Evolutionary conservation across 2,329 filamentous ascomycete species (phyloP).

Genomic region (Arthrobotrys entomopaga): DNA sequence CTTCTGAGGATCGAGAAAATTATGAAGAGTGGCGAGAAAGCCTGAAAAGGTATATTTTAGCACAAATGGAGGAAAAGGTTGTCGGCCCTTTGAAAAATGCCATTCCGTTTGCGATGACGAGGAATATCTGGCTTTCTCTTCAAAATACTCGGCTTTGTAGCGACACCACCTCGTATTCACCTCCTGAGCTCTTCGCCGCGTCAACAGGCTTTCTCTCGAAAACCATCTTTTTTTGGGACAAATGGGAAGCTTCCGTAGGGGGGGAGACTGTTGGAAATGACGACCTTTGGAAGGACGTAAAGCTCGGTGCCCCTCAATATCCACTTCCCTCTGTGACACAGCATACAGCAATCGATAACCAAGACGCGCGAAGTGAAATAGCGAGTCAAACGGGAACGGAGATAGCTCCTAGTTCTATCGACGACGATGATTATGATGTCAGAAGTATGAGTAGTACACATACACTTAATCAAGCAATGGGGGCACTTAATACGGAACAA

Average conservation of each 20-base stretch:
- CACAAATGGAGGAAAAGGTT: not conserved
- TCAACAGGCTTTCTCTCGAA: not conserved
- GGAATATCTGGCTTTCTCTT: constrained; percentile 28
- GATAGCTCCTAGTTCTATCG: not conserved
- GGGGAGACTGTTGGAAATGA: constrained; percentile 9
- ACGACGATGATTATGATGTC: constrained; percentile 11
- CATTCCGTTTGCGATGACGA: constrained; percentile 1
- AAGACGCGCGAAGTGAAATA: constrained; percentile 39
- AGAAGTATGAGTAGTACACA: constrained; percentile 39
- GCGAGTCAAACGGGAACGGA: constrained; percentile 24
- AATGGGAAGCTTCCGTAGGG: constrained; percentile 31
- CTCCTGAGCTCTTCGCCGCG: not conserved
- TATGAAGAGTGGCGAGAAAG: constrained; percentile 19
- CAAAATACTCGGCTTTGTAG: constrained; percentile 12
- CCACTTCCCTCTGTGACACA: constrained; percentile 41
- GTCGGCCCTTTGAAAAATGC: not conserved
- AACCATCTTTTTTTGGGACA: constrained; percentile 15
- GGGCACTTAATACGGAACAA: constrained; percentile 12
- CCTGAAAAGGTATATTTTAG: constrained; percentile 16
- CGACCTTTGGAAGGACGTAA: constrained; percentile 48
- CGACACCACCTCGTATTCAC: not conserved
- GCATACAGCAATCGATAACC: constrained; percentile 25
- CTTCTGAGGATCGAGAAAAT: not conserved
- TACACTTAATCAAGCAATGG: constrained; percentile 30
- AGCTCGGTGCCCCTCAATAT: constrained; percentile 31